Percentiles rank a stretch among this genome's conserved stretches.
phyloP scores from a whole-genome alignment of 352 stramenopile species.

The Aphanomyces astaci region DNA sequence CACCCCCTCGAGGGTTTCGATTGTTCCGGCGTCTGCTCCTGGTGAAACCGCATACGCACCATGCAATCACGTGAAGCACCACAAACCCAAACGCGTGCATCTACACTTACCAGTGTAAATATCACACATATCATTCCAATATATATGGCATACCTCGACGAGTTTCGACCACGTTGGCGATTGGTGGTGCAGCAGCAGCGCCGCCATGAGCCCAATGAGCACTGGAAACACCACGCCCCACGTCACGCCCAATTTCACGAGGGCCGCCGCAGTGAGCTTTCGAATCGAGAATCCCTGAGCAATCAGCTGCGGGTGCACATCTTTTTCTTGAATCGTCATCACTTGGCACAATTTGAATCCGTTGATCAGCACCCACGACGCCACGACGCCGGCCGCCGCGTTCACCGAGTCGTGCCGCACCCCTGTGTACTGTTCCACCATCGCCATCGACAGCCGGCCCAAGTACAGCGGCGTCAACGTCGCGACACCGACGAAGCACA shows the following conservation, averaged over 20 bases:
- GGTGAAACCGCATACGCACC: slow-evolving; percentile 69
- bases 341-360: slow-evolving; percentile 49
- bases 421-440: slow-evolving; percentile 58
- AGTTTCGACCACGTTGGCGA: slow-evolving; percentile 38
- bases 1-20: slow-evolving; percentile 26
- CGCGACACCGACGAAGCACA: slow-evolving; percentile 47
- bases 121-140: too few species aligned
- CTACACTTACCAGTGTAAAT: too few species aligned
- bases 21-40: slow-evolving; percentile 34
- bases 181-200: slow-evolving; percentile 32
- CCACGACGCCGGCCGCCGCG: slow-evolving; percentile 61
- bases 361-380: slow-evolving; percentile 68
- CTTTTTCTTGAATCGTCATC: slow-evolving; percentile 49
- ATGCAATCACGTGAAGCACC: slow-evolving; percentile 57
- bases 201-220: slow-evolving; percentile 49
- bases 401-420: slow-evolving; percentile 70
- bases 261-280: slow-evolving; percentile 49
- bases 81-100: slow-evolving; percentile 44
- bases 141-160: slow-evolving; percentile 28
- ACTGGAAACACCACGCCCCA: slow-evolving; percentile 67
- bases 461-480: slow-evolving; percentile 66
- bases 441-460: slow-evolving; percentile 52
- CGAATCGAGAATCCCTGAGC: slow-evolving; percentile 62
- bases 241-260: slow-evolving; percentile 42
- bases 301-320: slow-evolving; percentile 48